Percentiles rank a stretch among this genome's conserved stretches.
Evolutionary conservation across 164 flowering plant genomes (phyloP).

Genomic region (Magnolia kwangsiensis): DNA sequence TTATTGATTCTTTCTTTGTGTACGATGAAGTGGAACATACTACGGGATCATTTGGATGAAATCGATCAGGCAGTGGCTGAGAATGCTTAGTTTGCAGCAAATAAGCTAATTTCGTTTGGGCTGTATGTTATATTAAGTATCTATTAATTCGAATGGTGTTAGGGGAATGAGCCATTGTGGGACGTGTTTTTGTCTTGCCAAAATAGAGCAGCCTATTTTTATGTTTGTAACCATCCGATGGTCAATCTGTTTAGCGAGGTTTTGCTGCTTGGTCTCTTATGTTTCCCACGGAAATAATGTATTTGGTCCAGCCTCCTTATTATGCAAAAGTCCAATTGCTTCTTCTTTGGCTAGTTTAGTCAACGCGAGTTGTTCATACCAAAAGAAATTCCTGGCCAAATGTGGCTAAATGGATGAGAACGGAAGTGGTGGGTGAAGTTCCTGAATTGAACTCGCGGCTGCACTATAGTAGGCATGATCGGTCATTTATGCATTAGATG

Average conservation of each 20-base stretch:
- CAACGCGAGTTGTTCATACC: background rate
- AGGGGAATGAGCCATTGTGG: background rate
- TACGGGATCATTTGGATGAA: constrained; percentile 32
- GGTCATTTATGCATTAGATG: background rate
- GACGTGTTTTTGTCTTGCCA: no score
- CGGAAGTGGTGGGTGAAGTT: background rate
- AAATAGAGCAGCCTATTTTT: no score
- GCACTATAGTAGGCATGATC: background rate
- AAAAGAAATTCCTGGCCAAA: background rate
- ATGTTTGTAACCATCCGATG: no score
- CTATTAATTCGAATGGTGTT: background rate
- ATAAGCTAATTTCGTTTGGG: background rate
- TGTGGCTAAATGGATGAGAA: background rate
- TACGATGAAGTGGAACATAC: constrained; percentile 29
- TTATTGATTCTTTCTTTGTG: background rate
- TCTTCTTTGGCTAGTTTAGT: background rate
- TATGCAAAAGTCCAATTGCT: background rate
- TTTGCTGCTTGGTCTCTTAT: no score
- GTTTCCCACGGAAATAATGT: no score
- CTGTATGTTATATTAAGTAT: background rate
- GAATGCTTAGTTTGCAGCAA: constrained; percentile 23
- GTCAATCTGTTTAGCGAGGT: no score
- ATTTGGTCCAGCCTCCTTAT: background rate
- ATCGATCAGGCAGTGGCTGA: constrained; percentile 52
- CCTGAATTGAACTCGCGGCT: background rate